Evolutionary conservation across 805 yeast species (phyloP), one percentile per base, ranked within the genome.

Genomic region (Candida xyloterini): DNA sequence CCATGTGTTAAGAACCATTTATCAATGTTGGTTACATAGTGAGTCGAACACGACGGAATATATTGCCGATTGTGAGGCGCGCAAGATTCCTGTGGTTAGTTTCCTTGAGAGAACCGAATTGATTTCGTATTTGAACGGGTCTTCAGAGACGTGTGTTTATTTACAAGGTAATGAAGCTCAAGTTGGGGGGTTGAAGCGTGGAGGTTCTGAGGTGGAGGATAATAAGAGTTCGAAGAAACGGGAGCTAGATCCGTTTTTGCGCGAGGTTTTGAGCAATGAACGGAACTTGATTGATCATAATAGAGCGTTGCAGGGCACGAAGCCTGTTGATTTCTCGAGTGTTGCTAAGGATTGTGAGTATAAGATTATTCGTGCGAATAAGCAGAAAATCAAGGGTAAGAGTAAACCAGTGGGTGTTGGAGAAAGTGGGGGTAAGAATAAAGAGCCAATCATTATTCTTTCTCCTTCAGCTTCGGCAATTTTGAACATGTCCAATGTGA

Each of bases 91-190:
- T 2, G 86, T 86, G 47, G 75, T 91, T 57, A 79, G 86, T 42
- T 90, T 91, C 56, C 63, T 86, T 57, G 95, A 88, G 53, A 80
- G 95, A 63, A 81, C 88, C 7, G 96, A 91, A 57, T 71, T 91
- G 45, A 71, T 83, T 39, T 75, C 86, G 22, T 90, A 93, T 89
- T 71, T 91, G 36, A 74, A 73, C 44, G 96, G 96, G 3, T 70
- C 77, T 15, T 68, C 79, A 3, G 78, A 72, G 27, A 68, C 73
- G 16, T 79, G 86, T 47, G 74, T 78, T 38, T 81, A 73, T 56
- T 63, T 81, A 24, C 62, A 59, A 30, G 39, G 40, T 2, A 36
- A 14, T 10, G 36, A n/a, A 9, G 18, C 16, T 9, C 10, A 43
- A 14, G 23, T 15, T 2, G 36, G 30, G 4, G 36, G 30, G 20